Evolutionary conservation across 306 rosid species (phyloP).

Genomic region (Comarum palustre): DNA sequence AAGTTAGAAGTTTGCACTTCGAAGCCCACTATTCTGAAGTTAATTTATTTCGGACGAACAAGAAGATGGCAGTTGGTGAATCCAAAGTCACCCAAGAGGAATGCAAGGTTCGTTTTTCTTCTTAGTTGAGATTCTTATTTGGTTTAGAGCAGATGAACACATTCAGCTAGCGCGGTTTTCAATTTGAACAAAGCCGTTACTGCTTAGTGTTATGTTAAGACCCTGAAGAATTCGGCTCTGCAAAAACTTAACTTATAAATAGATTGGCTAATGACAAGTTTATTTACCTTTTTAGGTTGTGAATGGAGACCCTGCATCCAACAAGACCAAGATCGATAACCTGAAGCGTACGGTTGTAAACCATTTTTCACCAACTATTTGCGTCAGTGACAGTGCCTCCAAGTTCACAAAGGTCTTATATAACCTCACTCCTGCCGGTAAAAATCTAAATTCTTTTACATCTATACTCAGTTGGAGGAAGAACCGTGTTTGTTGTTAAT

Average conservation of each 20-base stretch:
- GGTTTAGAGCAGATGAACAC: too few species aligned
- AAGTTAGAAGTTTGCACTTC: too few species aligned
- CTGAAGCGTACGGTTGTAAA: background rate
- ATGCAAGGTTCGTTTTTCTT: too few species aligned
- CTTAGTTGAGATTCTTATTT: too few species aligned
- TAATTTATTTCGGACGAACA: too few species aligned
- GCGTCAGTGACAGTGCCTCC: conserved; percentile 64
- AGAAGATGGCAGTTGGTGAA: too few species aligned
- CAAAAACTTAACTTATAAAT: background rate
- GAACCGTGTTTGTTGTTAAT: background rate
- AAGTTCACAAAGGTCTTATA: conserved; percentile 85
- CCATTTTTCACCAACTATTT: conserved; percentile 48
- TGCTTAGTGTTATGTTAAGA: too few species aligned
- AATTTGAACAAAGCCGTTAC: too few species aligned
- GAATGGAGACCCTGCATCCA: background rate
- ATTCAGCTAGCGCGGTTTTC: too few species aligned
- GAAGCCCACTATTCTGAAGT: too few species aligned
- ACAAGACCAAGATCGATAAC: background rate
- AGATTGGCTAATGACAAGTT: background rate
- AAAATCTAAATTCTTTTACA: background rate
- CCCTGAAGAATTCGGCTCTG: too few species aligned
- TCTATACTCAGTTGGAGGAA: background rate
- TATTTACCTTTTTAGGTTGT: background rate
- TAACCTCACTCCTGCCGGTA: conserved; percentile 88
- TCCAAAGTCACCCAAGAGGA: too few species aligned